phyloP scores from a whole-genome alignment of 805 yeast species.

The Zygotorulaspora chibaensis region DNA sequence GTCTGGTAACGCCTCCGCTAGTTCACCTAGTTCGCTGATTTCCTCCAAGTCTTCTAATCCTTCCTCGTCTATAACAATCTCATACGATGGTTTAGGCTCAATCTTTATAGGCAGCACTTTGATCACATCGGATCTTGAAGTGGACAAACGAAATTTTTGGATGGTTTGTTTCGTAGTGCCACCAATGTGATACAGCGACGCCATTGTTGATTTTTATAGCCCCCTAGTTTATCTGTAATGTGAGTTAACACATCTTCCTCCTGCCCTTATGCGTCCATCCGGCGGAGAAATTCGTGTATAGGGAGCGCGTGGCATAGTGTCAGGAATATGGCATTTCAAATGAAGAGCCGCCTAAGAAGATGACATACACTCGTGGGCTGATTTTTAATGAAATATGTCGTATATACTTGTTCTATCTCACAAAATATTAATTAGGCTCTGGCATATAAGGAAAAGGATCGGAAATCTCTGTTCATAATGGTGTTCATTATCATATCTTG shows the following conservation, averaged over 20 bases:
- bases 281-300: neutral
- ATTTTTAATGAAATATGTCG: neutral
- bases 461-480: neutral
- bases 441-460: neutral
- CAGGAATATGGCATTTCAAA: neutral
- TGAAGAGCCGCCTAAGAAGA: neutral
- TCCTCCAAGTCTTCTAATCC: constrained; percentile 54
- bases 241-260: neutral
- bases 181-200: constrained; percentile 57
- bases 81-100: constrained; percentile 32
- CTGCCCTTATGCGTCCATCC: neutral
- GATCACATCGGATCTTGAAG: constrained; percentile 57
- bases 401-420: neutral
- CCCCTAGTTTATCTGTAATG: too few species aligned
- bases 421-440: neutral
- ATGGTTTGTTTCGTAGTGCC: constrained; percentile 56
- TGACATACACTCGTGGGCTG: neutral
- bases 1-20: constrained; percentile 75
- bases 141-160: constrained; percentile 68
- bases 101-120: constrained; percentile 52
- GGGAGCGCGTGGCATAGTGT: neutral
- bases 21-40: constrained; percentile 47
- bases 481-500: constrained; percentile 12
- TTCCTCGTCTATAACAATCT: constrained; percentile 31
- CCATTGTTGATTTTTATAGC: constrained; percentile 24